These are phyloP conservation scores for Guadua angustifolia DNA, from an alignment of 176 grass and related monocot genomes.

Conservation along the genomic window DNA sequence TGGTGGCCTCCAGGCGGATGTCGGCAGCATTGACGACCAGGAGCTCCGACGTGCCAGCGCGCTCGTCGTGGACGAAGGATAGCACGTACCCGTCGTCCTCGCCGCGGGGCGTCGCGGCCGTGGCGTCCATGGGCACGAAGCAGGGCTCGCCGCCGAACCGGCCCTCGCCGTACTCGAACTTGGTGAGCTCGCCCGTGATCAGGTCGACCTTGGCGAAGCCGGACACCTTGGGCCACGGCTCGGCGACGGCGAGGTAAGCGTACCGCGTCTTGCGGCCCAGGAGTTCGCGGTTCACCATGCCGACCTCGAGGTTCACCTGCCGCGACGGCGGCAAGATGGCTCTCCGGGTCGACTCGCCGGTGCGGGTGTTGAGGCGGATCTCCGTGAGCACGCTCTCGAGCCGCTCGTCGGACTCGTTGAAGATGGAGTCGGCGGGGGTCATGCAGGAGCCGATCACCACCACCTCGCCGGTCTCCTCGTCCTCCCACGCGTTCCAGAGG, in stretches of 20 bases:
- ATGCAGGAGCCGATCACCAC: conserved; percentile 94
- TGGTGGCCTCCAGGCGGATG: conserved; percentile 78
- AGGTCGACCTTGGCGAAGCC: conserved; percentile 95
- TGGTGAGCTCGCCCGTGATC: conserved; percentile 62
- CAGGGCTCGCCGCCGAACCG: conserved; percentile 88
- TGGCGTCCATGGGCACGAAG: conserved; percentile 63
- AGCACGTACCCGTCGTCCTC: conserved; percentile 93
- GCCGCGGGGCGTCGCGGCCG: conserved; percentile 29
- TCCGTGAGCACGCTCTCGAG: conserved; percentile 86
- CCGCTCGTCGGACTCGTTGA: conserved; percentile 80
- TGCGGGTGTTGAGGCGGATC: conserved; percentile 80
- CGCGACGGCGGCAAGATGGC: conserved; percentile 52
- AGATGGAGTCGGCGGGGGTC: conserved; percentile 93
- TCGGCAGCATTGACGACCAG: conserved; percentile 75
- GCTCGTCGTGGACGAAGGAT: conserved; percentile 81
- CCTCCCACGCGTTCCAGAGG: conserved; percentile 99
- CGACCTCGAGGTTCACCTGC: conserved; percentile 89
- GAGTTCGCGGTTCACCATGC: conserved; percentile 83
- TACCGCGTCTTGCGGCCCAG: conserved; percentile 75
- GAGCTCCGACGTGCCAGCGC: conserved; percentile 66
- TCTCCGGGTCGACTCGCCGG: conserved; percentile 65
- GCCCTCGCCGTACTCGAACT: conserved; percentile 71
- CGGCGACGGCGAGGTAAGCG: conserved; percentile 87
- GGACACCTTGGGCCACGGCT: conserved; percentile 96
- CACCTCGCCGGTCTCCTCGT: conserved; percentile 65